Evolutionary conservation across 2,329 filamentous ascomycete genomes (phyloP).

Genomic region (Macrophomina tecta): DNA sequence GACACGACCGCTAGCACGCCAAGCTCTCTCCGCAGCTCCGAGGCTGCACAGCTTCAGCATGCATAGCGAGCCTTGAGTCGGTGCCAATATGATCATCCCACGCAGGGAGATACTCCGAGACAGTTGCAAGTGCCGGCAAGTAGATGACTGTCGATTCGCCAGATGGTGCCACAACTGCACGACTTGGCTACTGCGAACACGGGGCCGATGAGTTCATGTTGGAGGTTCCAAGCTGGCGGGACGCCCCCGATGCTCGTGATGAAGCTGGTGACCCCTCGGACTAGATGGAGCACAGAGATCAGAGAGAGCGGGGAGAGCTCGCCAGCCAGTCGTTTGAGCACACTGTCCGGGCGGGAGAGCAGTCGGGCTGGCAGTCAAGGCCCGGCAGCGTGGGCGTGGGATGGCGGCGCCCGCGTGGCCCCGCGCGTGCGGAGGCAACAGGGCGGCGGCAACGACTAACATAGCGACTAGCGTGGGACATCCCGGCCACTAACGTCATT

Average conservation of each 20-base stretch:
- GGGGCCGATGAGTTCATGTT: constrained; percentile 5
- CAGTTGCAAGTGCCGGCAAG: neutral
- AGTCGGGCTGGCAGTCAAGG: neutral
- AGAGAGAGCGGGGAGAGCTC: neutral
- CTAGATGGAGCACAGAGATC: neutral
- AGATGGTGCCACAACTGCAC: neutral
- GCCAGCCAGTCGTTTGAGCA: constrained; percentile 8
- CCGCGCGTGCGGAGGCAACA: neutral
- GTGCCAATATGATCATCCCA: neutral
- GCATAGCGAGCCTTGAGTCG: constrained; percentile 1
- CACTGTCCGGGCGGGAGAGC: neutral
- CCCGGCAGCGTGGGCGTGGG: constrained; percentile 11
- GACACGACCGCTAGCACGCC: constrained; percentile 6
- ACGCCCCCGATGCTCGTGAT: neutral
- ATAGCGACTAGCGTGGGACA: neutral
- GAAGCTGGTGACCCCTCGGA: neutral
- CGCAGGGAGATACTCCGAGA: constrained; percentile 1
- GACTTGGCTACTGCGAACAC: neutral
- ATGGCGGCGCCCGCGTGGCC: neutral
- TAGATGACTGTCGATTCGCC: neutral
- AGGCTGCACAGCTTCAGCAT: neutral
- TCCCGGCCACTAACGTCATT: constrained; percentile 21
- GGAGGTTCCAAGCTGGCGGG: constrained; percentile 3
- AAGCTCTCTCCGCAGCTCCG: neutral
- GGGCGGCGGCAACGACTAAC: neutral